Evolutionary conservation across 2,329 filamentous ascomycete genomes (phyloP), one percentile per base, ranked within the genome.

Genomic region (Hypoxylon sp.): DNA sequence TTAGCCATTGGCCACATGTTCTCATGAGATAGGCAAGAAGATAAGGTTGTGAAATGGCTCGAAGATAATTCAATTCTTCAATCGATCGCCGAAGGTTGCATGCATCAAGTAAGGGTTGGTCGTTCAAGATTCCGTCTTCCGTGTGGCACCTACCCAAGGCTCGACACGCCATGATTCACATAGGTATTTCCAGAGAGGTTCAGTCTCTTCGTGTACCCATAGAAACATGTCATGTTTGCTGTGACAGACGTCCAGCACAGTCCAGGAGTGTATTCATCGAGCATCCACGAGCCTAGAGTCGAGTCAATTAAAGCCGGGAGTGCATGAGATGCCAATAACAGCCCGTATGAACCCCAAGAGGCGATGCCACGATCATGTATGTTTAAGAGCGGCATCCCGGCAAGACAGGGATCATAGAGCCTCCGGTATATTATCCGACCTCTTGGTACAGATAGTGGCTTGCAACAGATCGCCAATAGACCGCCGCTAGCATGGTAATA

Each of bases 51-150:
- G 42, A 47, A 46, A 55, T 48, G 19, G 19, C 59, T 62, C 31
- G 29, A 63, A 31, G 29, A 56, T 21, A 37, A 50, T 44, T 50
- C 24, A 60, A 57, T 52, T 55, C 44, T 65, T 39, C 58, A 63
- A 8, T 46, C 46, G 58, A 62, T 52, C 39, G 62, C 75, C 75
- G 73, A 75, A 44, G 37, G 44, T 55, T 73, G 74, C 75, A 76
- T 67, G 32, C 52, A 56, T 55, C 31, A 56, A 71, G 29, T 32
- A 61, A 47, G 46, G 58, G 57, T 42, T 47, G 57, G 7, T 58
- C 61, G 31, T 58, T 53, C 39, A 65, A 60, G 52, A 61, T 59
- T 64, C 59, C 42, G 54, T 59, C 62, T 50, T 24, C 32, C 21
- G 21, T 17, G 24, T 50, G 24, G 31, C 37, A 31, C 35, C 39